Conservation (phyloP, 2,329 filamentous ascomycete species). For the Colletotrichum paranaense region DNA sequence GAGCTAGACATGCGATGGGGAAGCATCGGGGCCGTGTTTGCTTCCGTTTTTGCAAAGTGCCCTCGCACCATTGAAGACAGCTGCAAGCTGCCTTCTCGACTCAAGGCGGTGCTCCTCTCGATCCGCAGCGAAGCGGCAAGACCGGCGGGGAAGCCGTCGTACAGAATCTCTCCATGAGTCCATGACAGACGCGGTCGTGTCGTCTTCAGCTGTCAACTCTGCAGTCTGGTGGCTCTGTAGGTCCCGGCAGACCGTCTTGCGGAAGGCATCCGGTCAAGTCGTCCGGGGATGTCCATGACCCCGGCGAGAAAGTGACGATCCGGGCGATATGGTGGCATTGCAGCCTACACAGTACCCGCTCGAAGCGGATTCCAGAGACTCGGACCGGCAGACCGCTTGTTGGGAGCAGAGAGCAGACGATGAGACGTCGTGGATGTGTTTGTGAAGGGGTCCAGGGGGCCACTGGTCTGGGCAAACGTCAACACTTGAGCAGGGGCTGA, state of each 20-base stretch:
- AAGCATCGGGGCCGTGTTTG: slow-evolving; percentile 24
- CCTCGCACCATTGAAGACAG: slow-evolving; percentile 5
- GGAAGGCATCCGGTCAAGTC: slow-evolving; percentile 6
- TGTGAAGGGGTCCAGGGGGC: background rate
- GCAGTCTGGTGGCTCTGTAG: slow-evolving; percentile 13
- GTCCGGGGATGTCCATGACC: background rate
- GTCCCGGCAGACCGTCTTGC: slow-evolving; percentile 23
- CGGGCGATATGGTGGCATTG: background rate
- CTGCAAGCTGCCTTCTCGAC: slow-evolving; percentile 32
- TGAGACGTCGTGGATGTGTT: no score
- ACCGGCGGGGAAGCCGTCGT: slow-evolving; percentile 1
- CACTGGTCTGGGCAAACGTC: background rate
- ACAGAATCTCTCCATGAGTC: slow-evolving; percentile 7
- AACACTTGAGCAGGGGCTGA: background rate
- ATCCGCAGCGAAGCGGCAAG: background rate
- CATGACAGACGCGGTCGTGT: slow-evolving; percentile 6
- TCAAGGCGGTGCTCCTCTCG: slow-evolving; percentile 2
- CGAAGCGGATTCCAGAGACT: background rate
- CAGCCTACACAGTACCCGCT: slow-evolving; percentile 7
- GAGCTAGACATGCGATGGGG: slow-evolving; percentile 6
- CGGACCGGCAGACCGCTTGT: slow-evolving; percentile 10
- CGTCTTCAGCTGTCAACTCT: slow-evolving; percentile 13
- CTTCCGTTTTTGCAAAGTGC: slow-evolving; percentile 14
- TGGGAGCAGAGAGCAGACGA: background rate
- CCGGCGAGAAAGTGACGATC: background rate